Conservation (phyloP, 352 stramenopile genomes). For the Phytophthora vignae region DNA sequence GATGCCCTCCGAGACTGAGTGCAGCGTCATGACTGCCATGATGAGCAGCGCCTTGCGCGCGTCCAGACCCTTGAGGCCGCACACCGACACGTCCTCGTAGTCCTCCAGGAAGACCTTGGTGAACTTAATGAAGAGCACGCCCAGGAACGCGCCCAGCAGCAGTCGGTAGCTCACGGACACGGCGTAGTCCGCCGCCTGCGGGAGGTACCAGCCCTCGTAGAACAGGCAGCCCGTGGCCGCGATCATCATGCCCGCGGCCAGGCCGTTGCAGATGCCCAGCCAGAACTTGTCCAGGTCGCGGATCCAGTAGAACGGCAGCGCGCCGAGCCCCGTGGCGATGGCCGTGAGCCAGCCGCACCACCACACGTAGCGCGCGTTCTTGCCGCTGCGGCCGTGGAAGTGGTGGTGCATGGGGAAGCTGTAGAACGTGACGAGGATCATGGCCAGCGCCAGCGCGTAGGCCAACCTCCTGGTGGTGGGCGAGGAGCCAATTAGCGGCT, state of each 20-base stretch:
- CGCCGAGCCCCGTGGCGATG: constrained; percentile 95
- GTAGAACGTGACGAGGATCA: constrained; percentile 74
- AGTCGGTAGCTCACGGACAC: constrained; percentile 85
- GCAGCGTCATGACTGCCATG: constrained; percentile 99
- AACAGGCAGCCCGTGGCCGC: constrained; percentile 96
- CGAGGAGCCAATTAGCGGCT: constrained; percentile 25
- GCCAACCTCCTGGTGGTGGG: constrained; percentile 28
- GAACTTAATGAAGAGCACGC: constrained; percentile 96
- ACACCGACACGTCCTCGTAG: constrained; percentile 95
- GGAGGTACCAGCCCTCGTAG: constrained; percentile 92
- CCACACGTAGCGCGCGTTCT: constrained; percentile 93
- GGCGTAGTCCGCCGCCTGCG: constrained; percentile 72
- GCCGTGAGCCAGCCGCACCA: constrained; percentile 98
- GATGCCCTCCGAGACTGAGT: constrained; percentile 98
- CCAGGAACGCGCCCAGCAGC: constrained; percentile 89
- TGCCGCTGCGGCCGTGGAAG: constrained; percentile 42
- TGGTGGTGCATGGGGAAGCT: constrained; percentile 53
- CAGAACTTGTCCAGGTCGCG: constrained; percentile 94
- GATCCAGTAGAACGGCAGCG: constrained; percentile 95
- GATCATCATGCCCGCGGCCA: constrained; percentile 99
- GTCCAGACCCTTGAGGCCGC: constrained; percentile 80
- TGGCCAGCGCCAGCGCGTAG: constrained; percentile 57
- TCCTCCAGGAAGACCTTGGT: constrained; percentile 96
- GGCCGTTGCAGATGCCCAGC: constrained; percentile 94
- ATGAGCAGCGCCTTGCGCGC: constrained; percentile 95